phyloP scores from a whole-genome alignment of 352 stramenopile genomes.

The Pythium volutum region DNA sequence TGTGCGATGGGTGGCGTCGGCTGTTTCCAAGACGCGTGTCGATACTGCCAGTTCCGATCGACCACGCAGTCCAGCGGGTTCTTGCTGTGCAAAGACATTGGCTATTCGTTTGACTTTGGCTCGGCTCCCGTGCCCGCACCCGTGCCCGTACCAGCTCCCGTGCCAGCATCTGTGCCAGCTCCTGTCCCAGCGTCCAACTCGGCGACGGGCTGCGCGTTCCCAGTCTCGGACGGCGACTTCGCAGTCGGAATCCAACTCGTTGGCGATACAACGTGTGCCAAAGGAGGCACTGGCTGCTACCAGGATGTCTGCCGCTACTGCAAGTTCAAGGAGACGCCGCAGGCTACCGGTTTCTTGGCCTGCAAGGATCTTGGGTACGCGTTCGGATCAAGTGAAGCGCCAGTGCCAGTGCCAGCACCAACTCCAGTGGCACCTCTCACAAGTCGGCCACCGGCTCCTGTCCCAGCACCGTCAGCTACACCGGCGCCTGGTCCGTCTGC shows the following conservation, averaged over 20 bases:
- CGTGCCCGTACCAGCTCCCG: neutral
- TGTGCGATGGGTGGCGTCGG: constrained; percentile 31
- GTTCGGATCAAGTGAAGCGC: neutral
- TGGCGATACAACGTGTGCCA: constrained; percentile 23
- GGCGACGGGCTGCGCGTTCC: neutral
- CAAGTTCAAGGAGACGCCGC: constrained; percentile 2
- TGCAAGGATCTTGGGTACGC: constrained; percentile 1
- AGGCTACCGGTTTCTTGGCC: neutral
- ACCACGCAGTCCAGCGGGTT: neutral
- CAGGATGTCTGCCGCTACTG: constrained; percentile 16
- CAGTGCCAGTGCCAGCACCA: neutral
- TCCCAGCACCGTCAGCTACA: no score
- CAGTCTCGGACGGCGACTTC: constrained; percentile 23
- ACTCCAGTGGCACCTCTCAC: no score
- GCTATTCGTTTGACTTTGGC: neutral
- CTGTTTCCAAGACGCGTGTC: constrained; percentile 35
- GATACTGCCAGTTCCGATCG: constrained; percentile 23
- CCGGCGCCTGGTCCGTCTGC: no score
- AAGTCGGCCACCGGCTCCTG: constrained; percentile 1
- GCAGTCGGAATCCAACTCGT: constrained; percentile 15
- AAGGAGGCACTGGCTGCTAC: constrained; percentile 24
- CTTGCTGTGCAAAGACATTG: neutral
- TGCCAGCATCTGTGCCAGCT: neutral
- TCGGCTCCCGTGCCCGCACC: neutral
- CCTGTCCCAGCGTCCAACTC: neutral